These are phyloP conservation scores for Rhizopogon vulgaris DNA, from an alignment of 768 basidiomycete species.

Conservation along the genomic window DNA sequence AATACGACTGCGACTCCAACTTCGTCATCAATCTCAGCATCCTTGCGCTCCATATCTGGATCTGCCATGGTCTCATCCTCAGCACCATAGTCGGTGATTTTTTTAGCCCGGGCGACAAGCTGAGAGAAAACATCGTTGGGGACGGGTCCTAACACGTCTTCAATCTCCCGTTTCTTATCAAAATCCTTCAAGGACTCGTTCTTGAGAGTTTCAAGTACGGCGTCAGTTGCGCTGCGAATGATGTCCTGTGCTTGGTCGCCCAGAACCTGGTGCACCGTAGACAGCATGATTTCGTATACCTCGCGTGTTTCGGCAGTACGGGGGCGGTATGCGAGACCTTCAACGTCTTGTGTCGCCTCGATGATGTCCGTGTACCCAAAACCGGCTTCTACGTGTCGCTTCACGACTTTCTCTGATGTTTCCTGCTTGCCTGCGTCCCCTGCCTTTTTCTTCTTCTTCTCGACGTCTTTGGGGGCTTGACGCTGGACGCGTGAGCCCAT, in stretches of 20 bases:
- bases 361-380: slow-evolving; percentile 90
- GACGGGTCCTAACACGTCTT: slow-evolving; percentile 62
- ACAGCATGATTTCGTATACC: slow-evolving; percentile 87
- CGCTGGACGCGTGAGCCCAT: slow-evolving; percentile 92
- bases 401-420: slow-evolving; percentile 49
- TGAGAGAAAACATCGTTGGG: slow-evolving; percentile 75
- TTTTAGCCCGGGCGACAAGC: slow-evolving; percentile 81
- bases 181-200: slow-evolving; percentile 88
- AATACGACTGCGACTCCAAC: slow-evolving; percentile 98
- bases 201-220: slow-evolving; percentile 83
- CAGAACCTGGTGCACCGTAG: slow-evolving; percentile 72
- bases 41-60: slow-evolving; percentile 74
- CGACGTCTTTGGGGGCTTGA: slow-evolving; percentile 78
- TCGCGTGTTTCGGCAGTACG: slow-evolving; percentile 92
- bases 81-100: slow-evolving; percentile 91
- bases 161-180: slow-evolving; percentile 93
- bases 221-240: slow-evolving; percentile 92
- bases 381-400: slow-evolving; percentile 55
- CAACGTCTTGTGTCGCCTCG: slow-evolving; percentile 88
- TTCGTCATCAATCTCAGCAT: slow-evolving; percentile 91
- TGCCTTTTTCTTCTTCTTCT: slow-evolving; percentile 91
- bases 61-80: slow-evolving; percentile 79
- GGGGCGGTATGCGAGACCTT: slow-evolving; percentile 89
- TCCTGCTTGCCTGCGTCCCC: slow-evolving; percentile 45
- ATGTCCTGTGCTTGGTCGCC: slow-evolving; percentile 97